phyloP scores from a whole-genome alignment of 2,329 filamentous ascomycete species.

The Beauveria caledonica region DNA sequence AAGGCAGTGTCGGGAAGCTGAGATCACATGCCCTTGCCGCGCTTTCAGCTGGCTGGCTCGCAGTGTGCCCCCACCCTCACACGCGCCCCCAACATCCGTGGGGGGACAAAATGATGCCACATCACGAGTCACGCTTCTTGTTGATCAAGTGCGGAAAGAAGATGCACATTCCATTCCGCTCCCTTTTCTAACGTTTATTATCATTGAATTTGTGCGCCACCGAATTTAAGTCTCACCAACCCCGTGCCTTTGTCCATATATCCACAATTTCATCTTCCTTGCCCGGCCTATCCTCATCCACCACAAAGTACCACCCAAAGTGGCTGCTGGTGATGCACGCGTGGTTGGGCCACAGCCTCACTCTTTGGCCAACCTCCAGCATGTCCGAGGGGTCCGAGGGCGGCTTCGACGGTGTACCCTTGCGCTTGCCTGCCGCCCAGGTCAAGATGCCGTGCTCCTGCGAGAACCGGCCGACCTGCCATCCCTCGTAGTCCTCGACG shows the following conservation, averaged over 20 bases:
- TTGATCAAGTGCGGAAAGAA: no score
- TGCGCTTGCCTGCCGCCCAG: conserved; percentile 35
- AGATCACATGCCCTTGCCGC: no score
- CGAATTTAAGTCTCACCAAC: conserved; percentile 17
- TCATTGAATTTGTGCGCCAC: not conserved
- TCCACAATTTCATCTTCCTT: conserved; percentile 59
- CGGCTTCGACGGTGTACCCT: conserved; percentile 18
- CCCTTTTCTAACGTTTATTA: not conserved
- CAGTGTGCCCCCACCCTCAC: no score
- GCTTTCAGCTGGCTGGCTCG: no score
- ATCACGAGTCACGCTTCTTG: no score
- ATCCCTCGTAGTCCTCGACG: conserved; percentile 38
- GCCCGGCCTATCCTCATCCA: conserved; percentile 51
- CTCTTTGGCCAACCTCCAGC: conserved; percentile 53
- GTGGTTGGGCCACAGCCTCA: conserved; percentile 73
- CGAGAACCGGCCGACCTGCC: conserved; percentile 63
- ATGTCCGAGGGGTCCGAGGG: conserved; percentile 21
- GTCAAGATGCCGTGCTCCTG: conserved; percentile 71
- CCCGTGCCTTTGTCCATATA: conserved; percentile 47
- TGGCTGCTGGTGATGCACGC: conserved; percentile 67
- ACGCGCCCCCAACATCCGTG: no score
- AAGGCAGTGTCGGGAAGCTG: not conserved
- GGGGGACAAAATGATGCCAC: no score
- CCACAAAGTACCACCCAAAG: conserved; percentile 65
- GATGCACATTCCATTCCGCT: no score